Evolutionary conservation across 179 eudicot genomes (phyloP).

Genomic region (Monotropa hypopitys): DNA sequence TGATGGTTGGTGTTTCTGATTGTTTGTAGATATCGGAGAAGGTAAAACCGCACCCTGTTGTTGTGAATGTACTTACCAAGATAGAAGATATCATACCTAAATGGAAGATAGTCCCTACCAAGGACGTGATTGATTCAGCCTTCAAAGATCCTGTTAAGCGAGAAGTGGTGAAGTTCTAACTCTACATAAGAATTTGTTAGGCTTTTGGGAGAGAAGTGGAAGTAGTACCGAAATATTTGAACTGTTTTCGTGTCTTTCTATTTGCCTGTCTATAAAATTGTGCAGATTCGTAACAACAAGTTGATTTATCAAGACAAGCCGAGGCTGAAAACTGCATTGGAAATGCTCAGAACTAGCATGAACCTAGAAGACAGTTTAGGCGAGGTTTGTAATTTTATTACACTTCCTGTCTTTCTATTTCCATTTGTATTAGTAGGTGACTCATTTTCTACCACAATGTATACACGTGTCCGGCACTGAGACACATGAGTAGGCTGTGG

Average conservation of each 20-base stretch:
- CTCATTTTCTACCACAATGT: not conserved
- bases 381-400: conserved; percentile 38
- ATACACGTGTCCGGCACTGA: no score
- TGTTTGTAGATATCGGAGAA: conserved; percentile 70
- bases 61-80: conserved; percentile 51
- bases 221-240: not conserved
- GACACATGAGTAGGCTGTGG: not conserved
- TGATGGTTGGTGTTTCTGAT: not conserved
- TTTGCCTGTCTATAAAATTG: not conserved
- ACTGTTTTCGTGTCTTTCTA: not conserved
- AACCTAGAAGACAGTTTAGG: conserved; percentile 62
- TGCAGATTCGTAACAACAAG: conserved; percentile 70
- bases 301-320: conserved; percentile 85
- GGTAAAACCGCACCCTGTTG: conserved; percentile 93
- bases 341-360: conserved; percentile 92
- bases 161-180: conserved; percentile 41
- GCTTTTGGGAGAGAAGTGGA: not conserved
- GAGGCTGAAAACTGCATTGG: conserved; percentile 82
- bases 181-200: not conserved
- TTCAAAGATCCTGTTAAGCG: conserved; percentile 89
- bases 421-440: not conserved
- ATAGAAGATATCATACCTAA: conserved; percentile 88
- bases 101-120: conserved; percentile 96
- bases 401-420: not conserved
- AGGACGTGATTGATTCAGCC: conserved; percentile 77